These are phyloP conservation scores for Lactuca sativa DNA, from an alignment of 129 eudicot genomes.

Conservation along the genomic window DNA sequence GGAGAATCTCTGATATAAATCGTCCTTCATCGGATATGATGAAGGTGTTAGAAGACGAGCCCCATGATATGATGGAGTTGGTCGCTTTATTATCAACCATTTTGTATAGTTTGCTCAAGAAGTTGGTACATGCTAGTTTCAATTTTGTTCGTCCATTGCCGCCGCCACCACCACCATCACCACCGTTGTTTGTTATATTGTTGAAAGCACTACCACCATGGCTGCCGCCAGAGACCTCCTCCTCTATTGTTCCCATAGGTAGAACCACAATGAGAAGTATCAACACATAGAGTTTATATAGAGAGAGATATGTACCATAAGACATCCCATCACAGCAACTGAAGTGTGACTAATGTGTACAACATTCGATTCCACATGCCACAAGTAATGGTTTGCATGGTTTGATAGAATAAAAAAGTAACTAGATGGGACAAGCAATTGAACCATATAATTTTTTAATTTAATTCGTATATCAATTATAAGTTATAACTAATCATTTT, in stretches of 20 bases:
- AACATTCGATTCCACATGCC: conserved; percentile 22
- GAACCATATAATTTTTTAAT: too few relatives aligned
- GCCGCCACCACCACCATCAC: not conserved
- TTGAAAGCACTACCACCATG: not conserved
- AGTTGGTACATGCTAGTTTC: conserved; percentile 10
- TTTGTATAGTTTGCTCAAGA: conserved; percentile 25
- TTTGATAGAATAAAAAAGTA: not conserved
- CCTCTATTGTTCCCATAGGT: conserved; percentile 10
- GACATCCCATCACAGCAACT: not conserved
- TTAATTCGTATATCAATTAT: not conserved
- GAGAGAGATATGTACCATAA: not conserved
- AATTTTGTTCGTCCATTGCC: not conserved
- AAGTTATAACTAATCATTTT: too few relatives aligned
- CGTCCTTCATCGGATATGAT: conserved; percentile 15
- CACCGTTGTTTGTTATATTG: not conserved
- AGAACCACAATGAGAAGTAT: not conserved
- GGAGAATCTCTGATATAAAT: conserved; percentile 18
- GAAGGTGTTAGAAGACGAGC: conserved; percentile 15
- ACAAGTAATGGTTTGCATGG: not conserved
- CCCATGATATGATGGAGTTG: conserved; percentile 30
- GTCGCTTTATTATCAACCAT: conserved; percentile 28
- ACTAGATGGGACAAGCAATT: too few relatives aligned
- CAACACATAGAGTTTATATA: conserved; percentile 4
- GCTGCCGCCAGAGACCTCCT: not conserved
- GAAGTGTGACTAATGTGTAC: conserved; percentile 13